A percentile compares a stretch with the other conserved stretches of the same genome.
phyloP scores from a whole-genome alignment of 176 grass and related monocot species.

The Oryza meridionalis region DNA sequence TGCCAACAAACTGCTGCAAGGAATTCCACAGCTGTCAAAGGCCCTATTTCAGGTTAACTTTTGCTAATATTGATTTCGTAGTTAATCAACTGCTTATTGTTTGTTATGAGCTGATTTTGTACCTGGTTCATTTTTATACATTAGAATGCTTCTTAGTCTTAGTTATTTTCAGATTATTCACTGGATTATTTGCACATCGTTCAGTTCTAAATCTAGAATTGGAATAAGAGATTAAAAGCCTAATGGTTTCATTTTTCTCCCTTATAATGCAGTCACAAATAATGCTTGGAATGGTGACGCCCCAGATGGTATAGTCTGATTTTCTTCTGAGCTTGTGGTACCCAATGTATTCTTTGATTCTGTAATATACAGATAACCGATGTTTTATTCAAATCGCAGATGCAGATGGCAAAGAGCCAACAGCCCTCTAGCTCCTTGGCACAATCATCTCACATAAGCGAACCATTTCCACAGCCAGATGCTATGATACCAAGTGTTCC shows the following conservation, averaged over 20 bases:
- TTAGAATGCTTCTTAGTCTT: background rate
- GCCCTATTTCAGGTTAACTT: slow-evolving; percentile 89
- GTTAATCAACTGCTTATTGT: slow-evolving; percentile 23
- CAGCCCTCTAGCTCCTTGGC: slow-evolving; percentile 47
- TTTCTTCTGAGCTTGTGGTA: slow-evolving; percentile 32
- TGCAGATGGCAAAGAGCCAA: slow-evolving; percentile 88
- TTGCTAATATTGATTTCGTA: slow-evolving; percentile 10
- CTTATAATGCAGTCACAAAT: slow-evolving; percentile 77
- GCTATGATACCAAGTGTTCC: slow-evolving; percentile 44
- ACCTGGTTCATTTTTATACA: background rate
- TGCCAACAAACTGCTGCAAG: slow-evolving; percentile 68
- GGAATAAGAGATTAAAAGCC: slow-evolving; percentile 16
- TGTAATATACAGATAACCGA: slow-evolving; percentile 40
- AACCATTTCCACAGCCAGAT: slow-evolving; percentile 60
- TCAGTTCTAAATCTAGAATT: slow-evolving; percentile 4
- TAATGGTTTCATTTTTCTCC: slow-evolving; percentile 4
- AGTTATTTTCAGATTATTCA: too few species aligned
- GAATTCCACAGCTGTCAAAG: slow-evolving; percentile 73
- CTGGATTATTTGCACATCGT: background rate
- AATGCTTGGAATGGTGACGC: slow-evolving; percentile 90
- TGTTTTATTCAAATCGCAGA: slow-evolving; percentile 57
- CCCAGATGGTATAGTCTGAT: slow-evolving; percentile 68
- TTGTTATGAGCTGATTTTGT: slow-evolving; percentile 3
- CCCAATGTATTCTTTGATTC: slow-evolving; percentile 20
- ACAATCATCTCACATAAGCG: slow-evolving; percentile 33